Percentiles rank a stretch among this genome's conserved stretches.
Conservation (phyloP, 805 yeast genomes). For the Clavispora santaluciae region DNA sequence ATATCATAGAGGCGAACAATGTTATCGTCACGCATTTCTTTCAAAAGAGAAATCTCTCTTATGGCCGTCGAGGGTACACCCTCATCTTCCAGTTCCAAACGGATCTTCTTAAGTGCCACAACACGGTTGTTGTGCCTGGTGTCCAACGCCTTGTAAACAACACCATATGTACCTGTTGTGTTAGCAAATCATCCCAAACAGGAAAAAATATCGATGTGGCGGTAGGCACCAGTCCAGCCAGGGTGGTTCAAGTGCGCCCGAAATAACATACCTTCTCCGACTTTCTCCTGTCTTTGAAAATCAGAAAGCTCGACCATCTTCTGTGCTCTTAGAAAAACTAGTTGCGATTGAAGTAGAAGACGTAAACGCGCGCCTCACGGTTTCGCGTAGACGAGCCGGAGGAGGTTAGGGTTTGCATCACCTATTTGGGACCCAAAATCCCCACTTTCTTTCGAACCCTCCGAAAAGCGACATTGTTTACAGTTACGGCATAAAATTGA, state of each 20-base stretch:
- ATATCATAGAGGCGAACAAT: slow-evolving; percentile 89
- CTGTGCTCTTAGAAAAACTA: background rate
- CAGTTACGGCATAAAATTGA: no score
- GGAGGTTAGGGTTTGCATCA: background rate
- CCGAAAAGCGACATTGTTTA: no score
- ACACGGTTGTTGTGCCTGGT: slow-evolving; percentile 84
- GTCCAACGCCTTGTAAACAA: slow-evolving; percentile 93
- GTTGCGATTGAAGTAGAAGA: background rate
- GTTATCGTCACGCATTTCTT: slow-evolving; percentile 90
- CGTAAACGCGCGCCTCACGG: background rate
- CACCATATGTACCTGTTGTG: slow-evolving; percentile 80
- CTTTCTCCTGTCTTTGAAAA: slow-evolving; percentile 90
- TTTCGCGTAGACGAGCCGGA: background rate
- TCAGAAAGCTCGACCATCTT: slow-evolving; percentile 83
- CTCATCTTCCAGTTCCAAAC: slow-evolving; percentile 94
- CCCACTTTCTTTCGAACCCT: no score
- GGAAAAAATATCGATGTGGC: background rate
- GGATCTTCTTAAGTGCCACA: slow-evolving; percentile 92
- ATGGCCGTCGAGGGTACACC: slow-evolving; percentile 99
- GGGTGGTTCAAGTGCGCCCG: no score
- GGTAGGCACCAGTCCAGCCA: no score
- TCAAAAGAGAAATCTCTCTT: slow-evolving; percentile 88
- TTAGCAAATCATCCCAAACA: slow-evolving; percentile 7
- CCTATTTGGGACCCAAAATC: background rate
- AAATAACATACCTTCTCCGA: slow-evolving; percentile 75